Evolutionary conservation across 2,329 filamentous ascomycete genomes (phyloP).

Genomic region (Chrysoporthe cubensis): DNA sequence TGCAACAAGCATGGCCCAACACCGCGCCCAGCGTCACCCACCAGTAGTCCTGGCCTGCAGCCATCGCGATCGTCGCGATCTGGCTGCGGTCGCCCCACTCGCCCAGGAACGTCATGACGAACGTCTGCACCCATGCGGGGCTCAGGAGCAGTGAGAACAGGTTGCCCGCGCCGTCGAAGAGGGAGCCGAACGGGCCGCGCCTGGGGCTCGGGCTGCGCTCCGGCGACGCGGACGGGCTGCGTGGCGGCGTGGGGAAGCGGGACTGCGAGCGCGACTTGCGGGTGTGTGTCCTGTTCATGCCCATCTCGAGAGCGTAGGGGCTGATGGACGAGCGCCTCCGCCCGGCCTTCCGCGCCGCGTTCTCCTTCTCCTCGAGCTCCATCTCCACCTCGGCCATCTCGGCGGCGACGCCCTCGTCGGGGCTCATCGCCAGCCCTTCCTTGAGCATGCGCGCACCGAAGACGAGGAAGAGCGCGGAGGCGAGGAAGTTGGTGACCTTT

Average conservation of each 20-base stretch:
- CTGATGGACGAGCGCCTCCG: slow-evolving; percentile 71
- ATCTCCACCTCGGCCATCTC: slow-evolving; percentile 98
- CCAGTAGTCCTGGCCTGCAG: slow-evolving; percentile 97
- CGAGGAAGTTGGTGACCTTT: slow-evolving; percentile 85
- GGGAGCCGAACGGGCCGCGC: slow-evolving; percentile 43
- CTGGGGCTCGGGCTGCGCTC: slow-evolving; percentile 61
- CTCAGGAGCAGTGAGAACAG: slow-evolving; percentile 85
- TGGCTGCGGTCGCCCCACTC: slow-evolving; percentile 98
- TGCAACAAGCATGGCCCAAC: slow-evolving; percentile 86
- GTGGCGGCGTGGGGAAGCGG: slow-evolving; percentile 77
- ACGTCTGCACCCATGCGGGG: slow-evolving; percentile 98
- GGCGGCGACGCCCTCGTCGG: slow-evolving; percentile 88
- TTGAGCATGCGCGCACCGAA: slow-evolving; percentile 84
- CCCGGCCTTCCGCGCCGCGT: slow-evolving; percentile 68
- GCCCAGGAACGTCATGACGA: slow-evolving; percentile 97
- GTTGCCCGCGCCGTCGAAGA: slow-evolving; percentile 74
- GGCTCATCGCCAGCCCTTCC: slow-evolving; percentile 87
- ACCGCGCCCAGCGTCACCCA: slow-evolving; percentile 93
- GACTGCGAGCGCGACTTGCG: slow-evolving; percentile 75
- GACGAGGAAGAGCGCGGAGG: slow-evolving; percentile 82
- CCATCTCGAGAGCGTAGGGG: slow-evolving; percentile 80
- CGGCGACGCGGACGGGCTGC: slow-evolving; percentile 79
- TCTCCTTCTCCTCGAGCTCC: slow-evolving; percentile 92
- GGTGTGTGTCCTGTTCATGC: slow-evolving; percentile 57
- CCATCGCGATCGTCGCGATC: slow-evolving; percentile 99